These are phyloP conservation scores for Leptographium wingfieldii DNA, from an alignment of 2,329 filamentous ascomycete species.

Conservation along the genomic window DNA sequence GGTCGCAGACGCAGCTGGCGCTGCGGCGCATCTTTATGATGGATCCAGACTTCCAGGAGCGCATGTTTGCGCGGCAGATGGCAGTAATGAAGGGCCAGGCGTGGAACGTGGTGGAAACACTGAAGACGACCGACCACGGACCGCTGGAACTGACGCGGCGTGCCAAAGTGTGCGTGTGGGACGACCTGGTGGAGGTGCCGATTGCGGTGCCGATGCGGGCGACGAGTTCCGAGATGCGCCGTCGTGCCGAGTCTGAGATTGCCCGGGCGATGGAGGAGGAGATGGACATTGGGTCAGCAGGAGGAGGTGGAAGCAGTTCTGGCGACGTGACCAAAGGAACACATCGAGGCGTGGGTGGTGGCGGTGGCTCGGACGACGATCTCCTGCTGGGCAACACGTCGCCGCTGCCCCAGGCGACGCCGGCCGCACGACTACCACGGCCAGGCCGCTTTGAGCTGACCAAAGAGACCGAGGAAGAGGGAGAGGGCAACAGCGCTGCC, in stretches of 20 bases:
- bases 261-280: conserved; percentile 55
- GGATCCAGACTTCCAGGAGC: conserved; percentile 92
- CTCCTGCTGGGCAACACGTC: conserved; percentile 58
- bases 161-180: conserved; percentile 91
- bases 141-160: conserved; percentile 82
- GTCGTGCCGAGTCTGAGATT: conserved; percentile 27
- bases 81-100: conserved; percentile 99
- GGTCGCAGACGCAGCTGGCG: conserved; percentile 83
- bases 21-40: conserved; percentile 79
- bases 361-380: conserved; percentile 35
- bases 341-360: conserved; percentile 17
- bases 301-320: background rate
- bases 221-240: conserved; percentile 72
- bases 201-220: conserved; percentile 82
- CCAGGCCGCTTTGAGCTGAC: conserved; percentile 63
- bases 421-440: conserved; percentile 41
- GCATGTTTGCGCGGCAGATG: conserved; percentile 97
- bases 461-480: conserved; percentile 27
- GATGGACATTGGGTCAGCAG: conserved; percentile 68
- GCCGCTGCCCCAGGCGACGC: conserved; percentile 28
- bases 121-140: conserved; percentile 85
- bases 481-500: conserved; percentile 12
- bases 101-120: conserved; percentile 96
- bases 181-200: conserved; percentile 91
- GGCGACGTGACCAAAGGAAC: background rate